These are phyloP conservation scores for Chrysanthemum seticuspe DNA, from an alignment of 129 eudicot species.

Conservation along the genomic window DNA sequence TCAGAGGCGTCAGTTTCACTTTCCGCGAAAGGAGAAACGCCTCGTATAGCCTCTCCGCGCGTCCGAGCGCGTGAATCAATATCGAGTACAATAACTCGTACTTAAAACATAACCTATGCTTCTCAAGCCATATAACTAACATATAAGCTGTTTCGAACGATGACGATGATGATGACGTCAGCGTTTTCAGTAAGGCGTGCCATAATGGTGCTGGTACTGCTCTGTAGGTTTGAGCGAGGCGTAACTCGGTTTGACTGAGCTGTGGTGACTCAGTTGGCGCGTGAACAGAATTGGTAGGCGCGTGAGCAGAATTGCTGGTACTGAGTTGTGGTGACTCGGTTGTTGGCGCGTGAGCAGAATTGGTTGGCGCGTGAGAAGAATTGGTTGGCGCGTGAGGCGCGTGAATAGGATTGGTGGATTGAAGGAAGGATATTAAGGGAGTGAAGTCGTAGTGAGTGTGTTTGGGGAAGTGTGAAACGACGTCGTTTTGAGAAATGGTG, in stretches of 20 bases:
- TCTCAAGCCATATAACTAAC: conserved; percentile 74
- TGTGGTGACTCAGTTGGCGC: no score
- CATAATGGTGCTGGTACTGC: conserved; percentile 82
- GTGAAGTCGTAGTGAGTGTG: conserved; percentile 73
- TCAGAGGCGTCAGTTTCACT: conserved; percentile 70
- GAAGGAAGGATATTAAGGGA: conserved; percentile 68
- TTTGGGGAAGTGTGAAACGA: conserved; percentile 40
- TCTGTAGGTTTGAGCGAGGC: conserved; percentile 74
- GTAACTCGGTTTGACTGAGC: conserved; percentile 48
- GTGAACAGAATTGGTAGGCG: conserved; percentile 31
- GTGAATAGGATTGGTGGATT: conserved; percentile 31
- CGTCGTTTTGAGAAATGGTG: conserved; percentile 40
- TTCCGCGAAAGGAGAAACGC: conserved; percentile 74
- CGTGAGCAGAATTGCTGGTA: conserved; percentile 14
- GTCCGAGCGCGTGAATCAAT: conserved; percentile 76
- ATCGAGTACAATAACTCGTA: conserved; percentile 81
- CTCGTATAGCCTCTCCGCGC: conserved; percentile 76
- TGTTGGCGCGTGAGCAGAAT: conserved; percentile 36
- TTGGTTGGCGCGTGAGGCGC: conserved; percentile 8
- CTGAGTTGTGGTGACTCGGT: no score
- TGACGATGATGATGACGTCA: conserved; percentile 42
- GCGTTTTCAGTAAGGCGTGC: conserved; percentile 77
- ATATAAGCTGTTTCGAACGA: conserved; percentile 42
- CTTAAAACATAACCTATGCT: conserved; percentile 76
- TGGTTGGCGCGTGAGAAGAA: conserved; percentile 39